Evolutionary conservation across 2,329 filamentous ascomycete genomes (phyloP), one percentile per base, ranked within the genome.

Genomic region (Pestalotiopsis sp.): DNA sequence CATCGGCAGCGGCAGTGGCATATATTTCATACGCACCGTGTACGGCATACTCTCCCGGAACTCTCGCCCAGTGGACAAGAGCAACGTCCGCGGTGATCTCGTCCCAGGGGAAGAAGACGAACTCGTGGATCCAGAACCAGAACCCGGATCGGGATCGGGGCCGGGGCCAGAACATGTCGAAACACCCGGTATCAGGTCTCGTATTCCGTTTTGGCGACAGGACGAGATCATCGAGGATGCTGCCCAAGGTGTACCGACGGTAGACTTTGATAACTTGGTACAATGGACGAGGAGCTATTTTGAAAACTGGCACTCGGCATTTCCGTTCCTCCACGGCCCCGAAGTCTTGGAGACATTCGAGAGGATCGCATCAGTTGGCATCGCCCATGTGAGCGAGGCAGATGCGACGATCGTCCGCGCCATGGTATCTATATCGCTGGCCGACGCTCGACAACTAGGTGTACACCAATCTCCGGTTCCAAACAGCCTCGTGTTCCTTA

Each of bases 81-180:
- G 72, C 5, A 76, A 77, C 65, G 71, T 77, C 45, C 73, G 76
- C 66, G 77, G 76, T 72, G 81, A 82, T 68, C 80, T 87, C 9
- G 86, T 89, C 3, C 87, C 87, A 0, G 87, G 87, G 1, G 87
- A 89, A 71, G 87, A 89, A 70, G 87, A 89, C 68, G 84, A 85
- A 57, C 75, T 86, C 4, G 20, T 77, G 77, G 70, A 77, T 20
- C 70, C 56, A 3, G 38, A 25, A n/a, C 58, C 45, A 39, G 65
- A 49, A 17, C 27, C 31, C 31, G 31, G 7, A 36, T 36, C 31
- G 9, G 31, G 31, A 36, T 9, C 31, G 9, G 31, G 31, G 31
- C 70, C 56, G 2, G 38, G 38, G 23, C 58, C 45, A 39, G 65
- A 58, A 17, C 27, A 27, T 13, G 27, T 61, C 17, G 56, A 36